Percentiles rank a stretch among this genome's conserved stretches.
phyloP scores from a whole-genome alignment of 352 stramenopile genomes.

The Globisporangium mamillatum region DNA sequence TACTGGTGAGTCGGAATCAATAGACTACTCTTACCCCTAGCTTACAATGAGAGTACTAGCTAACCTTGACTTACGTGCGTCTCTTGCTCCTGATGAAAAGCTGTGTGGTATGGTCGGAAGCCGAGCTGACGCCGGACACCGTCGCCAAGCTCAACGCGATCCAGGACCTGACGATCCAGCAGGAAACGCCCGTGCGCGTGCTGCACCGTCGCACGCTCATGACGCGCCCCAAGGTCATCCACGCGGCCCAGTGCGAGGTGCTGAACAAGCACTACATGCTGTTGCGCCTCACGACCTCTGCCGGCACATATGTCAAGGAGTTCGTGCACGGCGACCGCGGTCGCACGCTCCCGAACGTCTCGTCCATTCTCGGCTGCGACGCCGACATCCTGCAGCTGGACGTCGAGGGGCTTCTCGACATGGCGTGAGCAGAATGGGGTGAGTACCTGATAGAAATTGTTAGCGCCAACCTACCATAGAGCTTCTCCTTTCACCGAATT shows the following conservation, averaged over 20 bases:
- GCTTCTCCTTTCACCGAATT: not conserved
- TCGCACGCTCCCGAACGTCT: slow-evolving; percentile 95
- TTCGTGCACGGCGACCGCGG: slow-evolving; percentile 99
- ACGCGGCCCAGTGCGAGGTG: slow-evolving; percentile 80
- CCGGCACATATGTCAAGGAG: slow-evolving; percentile 99
- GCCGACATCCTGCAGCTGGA: slow-evolving; percentile 98
- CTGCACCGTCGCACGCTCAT: slow-evolving; percentile 96
- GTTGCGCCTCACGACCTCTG: slow-evolving; percentile 92
- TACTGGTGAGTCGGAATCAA: slow-evolving; percentile 56
- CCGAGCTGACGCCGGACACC: slow-evolving; percentile 46
- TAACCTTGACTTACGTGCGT: not conserved
- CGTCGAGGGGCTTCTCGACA: slow-evolving; percentile 88
- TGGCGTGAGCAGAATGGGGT: slow-evolving; percentile 22
- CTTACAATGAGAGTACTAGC: not conserved
- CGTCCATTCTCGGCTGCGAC: slow-evolving; percentile 85
- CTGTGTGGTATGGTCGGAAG: slow-evolving; percentile 79
- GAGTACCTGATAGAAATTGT: not conserved
- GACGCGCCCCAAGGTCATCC: slow-evolving; percentile 89
- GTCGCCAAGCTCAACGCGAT: slow-evolving; percentile 77
- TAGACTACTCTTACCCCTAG: too few species aligned
- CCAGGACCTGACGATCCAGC: slow-evolving; percentile 87
- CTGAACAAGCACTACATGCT: slow-evolving; percentile 98
- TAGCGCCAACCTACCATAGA: not conserved
- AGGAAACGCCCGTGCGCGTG: slow-evolving; percentile 97
- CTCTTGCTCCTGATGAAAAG: slow-evolving; percentile 21